phyloP scores from a whole-genome alignment of 352 stramenopile species.

The Blastocystis sp. region DNA sequence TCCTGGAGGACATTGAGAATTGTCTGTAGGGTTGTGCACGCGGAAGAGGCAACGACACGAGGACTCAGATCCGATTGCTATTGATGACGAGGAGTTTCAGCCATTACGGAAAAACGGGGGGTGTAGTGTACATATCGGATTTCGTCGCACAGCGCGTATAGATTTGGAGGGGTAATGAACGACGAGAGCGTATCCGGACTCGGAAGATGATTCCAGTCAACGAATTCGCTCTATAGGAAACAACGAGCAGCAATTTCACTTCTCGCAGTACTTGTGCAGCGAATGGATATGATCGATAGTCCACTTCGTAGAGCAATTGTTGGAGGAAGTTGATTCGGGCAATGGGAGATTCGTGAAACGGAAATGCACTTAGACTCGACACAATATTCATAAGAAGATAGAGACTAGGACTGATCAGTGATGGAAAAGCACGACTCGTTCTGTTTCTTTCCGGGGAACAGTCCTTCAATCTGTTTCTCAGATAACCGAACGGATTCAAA shows the following conservation, averaged over 20 bases:
- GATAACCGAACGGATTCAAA: background rate
- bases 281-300: background rate
- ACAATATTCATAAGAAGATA: background rate
- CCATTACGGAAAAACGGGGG: background rate
- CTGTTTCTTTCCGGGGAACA: background rate
- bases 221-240: background rate
- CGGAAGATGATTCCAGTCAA: background rate
- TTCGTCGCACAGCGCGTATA: background rate
- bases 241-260: background rate
- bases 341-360: background rate
- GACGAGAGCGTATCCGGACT: background rate
- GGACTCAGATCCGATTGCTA: background rate
- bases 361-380: background rate
- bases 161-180: background rate
- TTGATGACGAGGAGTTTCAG: background rate
- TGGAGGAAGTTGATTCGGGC: background rate
- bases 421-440: background rate
- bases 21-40: background rate
- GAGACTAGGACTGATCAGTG: background rate
- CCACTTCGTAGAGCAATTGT: background rate
- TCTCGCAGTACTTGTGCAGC: background rate
- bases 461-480: background rate
- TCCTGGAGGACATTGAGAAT: background rate
- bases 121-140: background rate
- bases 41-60: background rate